Evolutionary conservation across 768 basidiomycete genomes (phyloP).

Genomic region (Mycena albidolilacea): DNA sequence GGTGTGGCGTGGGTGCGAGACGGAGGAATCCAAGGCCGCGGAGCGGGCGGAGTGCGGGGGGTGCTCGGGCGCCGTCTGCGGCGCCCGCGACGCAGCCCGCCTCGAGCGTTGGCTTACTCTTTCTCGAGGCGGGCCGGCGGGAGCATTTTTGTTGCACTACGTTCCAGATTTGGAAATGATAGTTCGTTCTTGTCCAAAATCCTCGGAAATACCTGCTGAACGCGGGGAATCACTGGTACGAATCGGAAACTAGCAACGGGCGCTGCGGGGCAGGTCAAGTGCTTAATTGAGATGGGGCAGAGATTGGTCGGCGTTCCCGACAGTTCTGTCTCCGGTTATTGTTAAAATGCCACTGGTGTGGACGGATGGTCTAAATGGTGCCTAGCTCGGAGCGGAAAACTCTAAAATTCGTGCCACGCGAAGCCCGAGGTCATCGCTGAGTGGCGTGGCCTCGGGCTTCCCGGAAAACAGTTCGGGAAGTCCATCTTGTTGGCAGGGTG

Average conservation of each 20-base stretch:
- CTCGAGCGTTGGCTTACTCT: background rate
- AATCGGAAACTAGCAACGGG: conserved; percentile 8
- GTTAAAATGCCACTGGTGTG: conserved; percentile 13
- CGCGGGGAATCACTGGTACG: conserved; percentile 23
- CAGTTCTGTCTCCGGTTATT: conserved; percentile 11
- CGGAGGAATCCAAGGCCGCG: conserved; percentile 12
- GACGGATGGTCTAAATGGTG: conserved; percentile 15
- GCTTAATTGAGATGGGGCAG: conserved; percentile 20
- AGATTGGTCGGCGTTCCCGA: conserved; percentile 17
- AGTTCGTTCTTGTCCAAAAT: background rate
- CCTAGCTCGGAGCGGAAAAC: conserved; percentile 11
- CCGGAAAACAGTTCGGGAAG: background rate
- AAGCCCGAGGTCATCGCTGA: conserved; percentile 19
- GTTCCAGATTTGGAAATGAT: conserved; percentile 3
- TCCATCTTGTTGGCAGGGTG: conserved; percentile 20
- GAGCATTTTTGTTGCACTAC: background rate
- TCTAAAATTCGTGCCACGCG: conserved; percentile 1
- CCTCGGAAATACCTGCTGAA: conserved; percentile 22
- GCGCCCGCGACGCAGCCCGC: background rate
- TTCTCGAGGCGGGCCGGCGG: conserved; percentile 7
- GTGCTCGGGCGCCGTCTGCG: conserved; percentile 8
- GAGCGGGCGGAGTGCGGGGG: conserved; percentile 10
- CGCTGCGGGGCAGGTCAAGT: background rate
- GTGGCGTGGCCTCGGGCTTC: background rate
- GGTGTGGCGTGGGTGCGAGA: conserved; percentile 5